Evolutionary conservation across 164 flowering plant species (phyloP).

Genomic region (Annona cherimola): DNA sequence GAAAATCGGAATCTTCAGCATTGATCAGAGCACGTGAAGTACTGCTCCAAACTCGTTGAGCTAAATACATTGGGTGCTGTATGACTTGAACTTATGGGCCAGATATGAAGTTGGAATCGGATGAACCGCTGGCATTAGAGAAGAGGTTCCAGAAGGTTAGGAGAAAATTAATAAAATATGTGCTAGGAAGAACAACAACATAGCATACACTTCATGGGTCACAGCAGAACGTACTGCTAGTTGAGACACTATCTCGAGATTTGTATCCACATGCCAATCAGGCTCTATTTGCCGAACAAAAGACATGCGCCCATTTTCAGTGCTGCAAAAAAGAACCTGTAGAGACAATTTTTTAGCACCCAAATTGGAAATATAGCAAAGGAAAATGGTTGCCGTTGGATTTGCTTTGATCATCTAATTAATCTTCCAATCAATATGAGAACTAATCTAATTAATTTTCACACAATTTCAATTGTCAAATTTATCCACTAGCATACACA

Average conservation of each 20-base stretch:
- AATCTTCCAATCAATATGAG: neutral
- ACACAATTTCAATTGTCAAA: neutral
- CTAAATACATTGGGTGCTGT: constrained; percentile 16
- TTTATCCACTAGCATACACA: neutral
- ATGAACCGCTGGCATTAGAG: constrained; percentile 23
- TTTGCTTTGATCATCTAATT: neutral
- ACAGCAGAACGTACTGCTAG: constrained; percentile 19
- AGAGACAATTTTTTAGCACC: neutral
- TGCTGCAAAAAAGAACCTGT: constrained; percentile 31
- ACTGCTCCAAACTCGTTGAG: constrained; percentile 19
- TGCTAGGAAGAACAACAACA: neutral
- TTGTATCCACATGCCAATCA: constrained; percentile 35
- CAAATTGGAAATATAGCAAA: neutral
- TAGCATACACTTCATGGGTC: neutral
- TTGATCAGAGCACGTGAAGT: constrained; percentile 8
- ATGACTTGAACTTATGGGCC: constrained; percentile 12
- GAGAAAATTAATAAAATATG: neutral
- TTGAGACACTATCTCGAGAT: constrained; percentile 26
- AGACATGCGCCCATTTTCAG: constrained; percentile 28
- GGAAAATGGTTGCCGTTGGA: neutral
- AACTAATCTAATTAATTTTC: neutral
- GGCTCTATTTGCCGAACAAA: constrained; percentile 34
- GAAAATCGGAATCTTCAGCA: constrained; percentile 1
- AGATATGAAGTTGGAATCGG: constrained; percentile 22
- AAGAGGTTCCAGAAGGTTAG: neutral